A percentile compares a stretch with the other conserved stretches of the same genome.
Evolutionary conservation across 1,284 basidiomycete genomes (phyloP).

Genomic region (Trichosporon sp.): DNA sequence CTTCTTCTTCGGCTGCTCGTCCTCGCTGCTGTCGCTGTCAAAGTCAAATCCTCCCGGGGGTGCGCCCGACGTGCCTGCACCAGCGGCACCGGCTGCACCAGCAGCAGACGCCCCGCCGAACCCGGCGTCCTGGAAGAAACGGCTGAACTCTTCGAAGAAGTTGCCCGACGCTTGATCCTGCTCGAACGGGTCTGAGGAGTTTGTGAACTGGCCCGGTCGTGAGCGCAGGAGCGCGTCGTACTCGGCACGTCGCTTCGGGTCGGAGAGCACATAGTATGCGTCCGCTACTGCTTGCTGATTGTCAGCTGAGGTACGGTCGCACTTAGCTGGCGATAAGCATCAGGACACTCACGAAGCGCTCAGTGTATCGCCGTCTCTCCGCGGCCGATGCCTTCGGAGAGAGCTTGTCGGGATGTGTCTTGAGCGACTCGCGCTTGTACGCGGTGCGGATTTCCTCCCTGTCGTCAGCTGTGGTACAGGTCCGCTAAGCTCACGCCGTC

Average conservation of each 20-base stretch:
- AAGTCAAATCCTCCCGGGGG: background rate
- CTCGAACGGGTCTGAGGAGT: slow-evolving; percentile 52
- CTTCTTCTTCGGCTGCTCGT: slow-evolving; percentile 18
- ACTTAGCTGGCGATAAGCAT: background rate
- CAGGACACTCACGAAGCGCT: slow-evolving; percentile 65
- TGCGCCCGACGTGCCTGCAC: background rate
- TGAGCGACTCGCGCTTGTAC: slow-evolving; percentile 58
- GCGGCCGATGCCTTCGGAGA: slow-evolving; percentile 67
- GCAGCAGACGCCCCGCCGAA: slow-evolving; percentile 25
- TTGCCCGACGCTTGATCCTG: slow-evolving; percentile 67
- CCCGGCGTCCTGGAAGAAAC: slow-evolving; percentile 63
- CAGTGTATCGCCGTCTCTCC: slow-evolving; percentile 75
- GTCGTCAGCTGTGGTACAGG: background rate
- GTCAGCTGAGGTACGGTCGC: background rate
- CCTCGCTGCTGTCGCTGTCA: slow-evolving; percentile 8
- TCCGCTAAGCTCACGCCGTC: slow-evolving; percentile 41
- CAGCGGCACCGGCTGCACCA: slow-evolving; percentile 21
- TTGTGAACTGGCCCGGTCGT: slow-evolving; percentile 44
- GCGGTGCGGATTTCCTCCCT: slow-evolving; percentile 55
- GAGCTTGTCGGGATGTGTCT: slow-evolving; percentile 87
- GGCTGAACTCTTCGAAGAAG: slow-evolving; percentile 77
- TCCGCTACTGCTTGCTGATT: slow-evolving; percentile 78
- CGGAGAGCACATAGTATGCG: slow-evolving; percentile 93
- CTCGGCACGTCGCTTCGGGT: slow-evolving; percentile 72
- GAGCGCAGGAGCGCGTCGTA: slow-evolving; percentile 72